phyloP scores from a whole-genome alignment of 2,329 filamentous ascomycete species.

The Alternaria conjuncta region DNA sequence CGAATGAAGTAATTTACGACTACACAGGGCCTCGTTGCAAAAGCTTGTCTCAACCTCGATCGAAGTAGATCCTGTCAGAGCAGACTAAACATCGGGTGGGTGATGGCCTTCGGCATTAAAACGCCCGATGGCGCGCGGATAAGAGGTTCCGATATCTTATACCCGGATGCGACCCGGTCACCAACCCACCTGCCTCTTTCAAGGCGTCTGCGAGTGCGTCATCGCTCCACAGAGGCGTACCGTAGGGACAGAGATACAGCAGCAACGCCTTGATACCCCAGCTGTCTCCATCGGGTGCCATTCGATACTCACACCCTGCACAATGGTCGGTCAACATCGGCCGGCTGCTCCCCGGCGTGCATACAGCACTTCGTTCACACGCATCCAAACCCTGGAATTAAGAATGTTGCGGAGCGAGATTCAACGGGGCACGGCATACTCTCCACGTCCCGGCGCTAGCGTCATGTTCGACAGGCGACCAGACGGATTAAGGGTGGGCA shows the following conservation, averaged over 20 bases:
- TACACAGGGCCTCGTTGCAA: not conserved
- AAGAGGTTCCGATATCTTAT: constrained; percentile 3
- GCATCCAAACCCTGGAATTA: not conserved
- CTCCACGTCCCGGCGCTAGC: constrained; percentile 10
- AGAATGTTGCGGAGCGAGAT: not conserved
- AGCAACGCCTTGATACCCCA: not conserved
- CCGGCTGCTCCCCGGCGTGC: not conserved
- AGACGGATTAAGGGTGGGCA: not conserved
- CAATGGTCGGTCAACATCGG: not conserved
- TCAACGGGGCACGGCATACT: not conserved
- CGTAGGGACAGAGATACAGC: not conserved
- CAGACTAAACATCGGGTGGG: not conserved
- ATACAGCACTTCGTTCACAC: not conserved
- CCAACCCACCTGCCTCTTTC: constrained; percentile 1
- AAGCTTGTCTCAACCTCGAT: not conserved
- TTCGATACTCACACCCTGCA: not conserved
- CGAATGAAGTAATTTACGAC: not conserved
- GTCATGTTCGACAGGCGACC: constrained; percentile 4
- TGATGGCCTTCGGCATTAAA: not conserved
- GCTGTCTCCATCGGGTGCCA: not conserved
- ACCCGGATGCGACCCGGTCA: not conserved
- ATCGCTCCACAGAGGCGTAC: constrained; percentile 1
- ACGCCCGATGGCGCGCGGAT: not conserved
- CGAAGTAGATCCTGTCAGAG: not conserved
- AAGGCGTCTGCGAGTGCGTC: not conserved